These are phyloP conservation scores for Clitopilus hobsonii DNA, from an alignment of 768 basidiomycete genomes.

Conservation along the genomic window DNA sequence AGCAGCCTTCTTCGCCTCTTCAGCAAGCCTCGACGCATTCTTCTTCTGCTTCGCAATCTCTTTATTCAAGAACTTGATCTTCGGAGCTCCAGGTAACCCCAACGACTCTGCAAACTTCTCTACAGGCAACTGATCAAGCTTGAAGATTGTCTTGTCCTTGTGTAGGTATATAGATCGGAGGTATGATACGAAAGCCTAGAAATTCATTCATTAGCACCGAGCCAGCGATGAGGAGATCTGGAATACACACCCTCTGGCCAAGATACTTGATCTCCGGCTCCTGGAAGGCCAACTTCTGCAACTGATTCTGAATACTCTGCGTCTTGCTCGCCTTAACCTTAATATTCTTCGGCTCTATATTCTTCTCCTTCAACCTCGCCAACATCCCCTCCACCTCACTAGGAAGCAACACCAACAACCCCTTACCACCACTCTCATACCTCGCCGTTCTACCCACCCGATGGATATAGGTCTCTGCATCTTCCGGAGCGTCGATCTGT, in stretches of 20 bases:
- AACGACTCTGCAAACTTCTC: slow-evolving; percentile 85
- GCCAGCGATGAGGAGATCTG: background rate
- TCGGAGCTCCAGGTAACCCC: slow-evolving; percentile 91
- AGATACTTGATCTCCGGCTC: slow-evolving; percentile 97
- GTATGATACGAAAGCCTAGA: slow-evolving; percentile 92
- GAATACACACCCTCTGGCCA: slow-evolving; percentile 67
- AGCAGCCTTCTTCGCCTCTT: slow-evolving; percentile 19
- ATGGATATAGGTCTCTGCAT: slow-evolving; percentile 96
- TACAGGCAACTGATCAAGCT: slow-evolving; percentile 74
- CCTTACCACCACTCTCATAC: slow-evolving; percentile 88
- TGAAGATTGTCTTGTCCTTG: slow-evolving; percentile 92
- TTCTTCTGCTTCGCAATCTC: slow-evolving; percentile 73
- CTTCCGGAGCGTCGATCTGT: slow-evolving; percentile 94
- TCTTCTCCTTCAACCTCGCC: slow-evolving; percentile 63
- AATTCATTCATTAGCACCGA: background rate
- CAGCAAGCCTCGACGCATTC: slow-evolving; percentile 54
- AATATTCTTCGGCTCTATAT: slow-evolving; percentile 69
- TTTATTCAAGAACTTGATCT: slow-evolving; percentile 79
- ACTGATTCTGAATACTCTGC: slow-evolving; percentile 75
- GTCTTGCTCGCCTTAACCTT: slow-evolving; percentile 89
- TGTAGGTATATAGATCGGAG: slow-evolving; percentile 89
- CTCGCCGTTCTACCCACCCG: slow-evolving; percentile 93
- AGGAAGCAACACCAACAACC: slow-evolving; percentile 75
- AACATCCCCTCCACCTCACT: slow-evolving; percentile 94
- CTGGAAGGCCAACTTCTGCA: slow-evolving; percentile 91